These are phyloP conservation scores for Helianthus tuberosus DNA, from an alignment of 129 eudicot species.

Conservation along the genomic window DNA sequence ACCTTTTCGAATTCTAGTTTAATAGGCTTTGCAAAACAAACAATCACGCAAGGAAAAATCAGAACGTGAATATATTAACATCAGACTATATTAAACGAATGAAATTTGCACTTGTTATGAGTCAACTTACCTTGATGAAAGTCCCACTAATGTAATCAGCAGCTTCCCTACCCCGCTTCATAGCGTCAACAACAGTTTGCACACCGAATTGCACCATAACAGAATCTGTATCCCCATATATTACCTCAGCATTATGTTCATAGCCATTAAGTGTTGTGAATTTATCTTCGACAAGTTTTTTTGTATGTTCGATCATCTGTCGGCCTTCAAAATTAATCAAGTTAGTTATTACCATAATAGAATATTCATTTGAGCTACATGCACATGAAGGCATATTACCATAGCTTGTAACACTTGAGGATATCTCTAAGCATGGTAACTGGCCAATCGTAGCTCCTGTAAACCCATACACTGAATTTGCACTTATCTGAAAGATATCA, in stretches of 20 bases:
- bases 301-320: slow-evolving; percentile 98
- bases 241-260: slow-evolving; percentile 96
- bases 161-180: slow-evolving; percentile 95
- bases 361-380: slow-evolving; percentile 12
- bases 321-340: slow-evolving; percentile 62
- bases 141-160: slow-evolving; percentile 93
- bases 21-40: slow-evolving; percentile 69
- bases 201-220: slow-evolving; percentile 98
- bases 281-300: slow-evolving; percentile 92
- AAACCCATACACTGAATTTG: slow-evolving; percentile 98
- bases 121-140: slow-evolving; percentile 66
- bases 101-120: neutral
- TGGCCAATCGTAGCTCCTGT: slow-evolving; percentile 99
- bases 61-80: slow-evolving; percentile 8
- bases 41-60: slow-evolving; percentile 1
- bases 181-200: slow-evolving; percentile 80
- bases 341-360: slow-evolving; percentile 1
- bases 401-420: slow-evolving; percentile 99
- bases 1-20: slow-evolving; percentile 98
- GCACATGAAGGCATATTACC: slow-evolving; percentile 51
- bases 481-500: slow-evolving; percentile 72
- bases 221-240: slow-evolving; percentile 99
- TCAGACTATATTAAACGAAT: slow-evolving; percentile 9
- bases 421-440: slow-evolving; percentile 94
- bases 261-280: slow-evolving; percentile 75